Base-by-base conservation (phyloP, 306 rosid species). In the Nissolia schottii region DNA sequence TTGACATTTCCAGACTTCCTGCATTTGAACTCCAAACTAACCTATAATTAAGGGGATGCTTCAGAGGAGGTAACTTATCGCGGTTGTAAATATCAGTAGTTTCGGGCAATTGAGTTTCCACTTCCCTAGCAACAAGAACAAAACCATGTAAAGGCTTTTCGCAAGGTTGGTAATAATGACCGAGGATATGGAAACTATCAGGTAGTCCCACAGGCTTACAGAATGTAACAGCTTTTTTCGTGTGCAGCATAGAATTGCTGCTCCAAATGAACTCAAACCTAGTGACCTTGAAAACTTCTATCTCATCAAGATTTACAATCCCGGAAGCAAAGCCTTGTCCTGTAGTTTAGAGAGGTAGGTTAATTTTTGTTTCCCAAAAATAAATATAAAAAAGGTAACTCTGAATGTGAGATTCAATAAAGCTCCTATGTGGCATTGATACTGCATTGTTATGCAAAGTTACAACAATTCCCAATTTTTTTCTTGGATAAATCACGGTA, bases 261-360 rank as follows among this genome's bases (percentile, higher is more conserved):
- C 82, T 60, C 88, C 93, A 93, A 74, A 90, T 80, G 37, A 80
- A 77, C 77, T 84, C 92, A 70, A 90, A 87, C 59, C 64, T 82
- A 45, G 83, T 59, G 59, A 90, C 80, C 81, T 81, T 84, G 49
- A 49, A 67, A 80, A 90, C 97, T 79, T 93, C 87, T 74, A 90
- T 51, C 74, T 87, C 97, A 73, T 97, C 98, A 1, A 93, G 90
- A 79, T 51, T 84, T 27, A 87, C 80, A 53, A 31, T 73, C 27
- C 93, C 96, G 34, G 88, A 82, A 77, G 89, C 96, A 86, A 93
- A 93, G 59, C 87, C 83, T 69, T 79, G 80, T 70, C 96, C 97
- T 93, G 87, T 11, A 48, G 11, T 64, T 61, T 55, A 61, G 51
- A 62, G n/a, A 35, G 40, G 12, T 5, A 69, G 32, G 40, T 46